These are phyloP conservation scores for Aspergillus ostianus DNA, from an alignment of 495 filamentous ascomycete species.

Conservation along the genomic window DNA sequence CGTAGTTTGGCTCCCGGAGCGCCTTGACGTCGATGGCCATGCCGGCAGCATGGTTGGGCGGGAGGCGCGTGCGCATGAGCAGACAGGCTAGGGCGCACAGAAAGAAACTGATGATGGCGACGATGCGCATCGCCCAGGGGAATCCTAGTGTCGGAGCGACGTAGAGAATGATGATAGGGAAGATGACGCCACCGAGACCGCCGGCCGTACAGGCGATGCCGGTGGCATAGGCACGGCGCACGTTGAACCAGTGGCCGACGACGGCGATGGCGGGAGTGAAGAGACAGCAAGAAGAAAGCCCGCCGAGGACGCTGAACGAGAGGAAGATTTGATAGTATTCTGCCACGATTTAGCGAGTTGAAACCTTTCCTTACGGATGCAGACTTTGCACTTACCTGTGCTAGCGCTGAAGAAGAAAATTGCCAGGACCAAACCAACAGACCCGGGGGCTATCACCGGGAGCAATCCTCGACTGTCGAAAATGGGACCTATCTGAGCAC, in stretches of 20 bases:
- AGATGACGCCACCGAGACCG: slow-evolving; percentile 67
- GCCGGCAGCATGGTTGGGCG: slow-evolving; percentile 21
- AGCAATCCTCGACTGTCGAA: slow-evolving; percentile 30
- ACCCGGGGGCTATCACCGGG: slow-evolving; percentile 27
- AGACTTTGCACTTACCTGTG: slow-evolving; percentile 28
- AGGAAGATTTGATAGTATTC: slow-evolving; percentile 47
- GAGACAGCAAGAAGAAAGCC: slow-evolving; percentile 40
- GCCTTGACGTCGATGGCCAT: slow-evolving; percentile 26
- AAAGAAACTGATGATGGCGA: slow-evolving; percentile 62
- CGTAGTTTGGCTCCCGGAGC: slow-evolving; percentile 33
- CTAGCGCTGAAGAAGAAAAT: slow-evolving; percentile 49
- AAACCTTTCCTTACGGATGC: slow-evolving; percentile 13
- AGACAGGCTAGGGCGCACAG: slow-evolving; percentile 34
- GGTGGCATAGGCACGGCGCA: slow-evolving; percentile 66
- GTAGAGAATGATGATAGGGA: slow-evolving; percentile 68
- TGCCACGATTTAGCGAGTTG: slow-evolving; percentile 48
- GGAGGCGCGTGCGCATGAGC: slow-evolving; percentile 24
- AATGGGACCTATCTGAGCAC: slow-evolving; percentile 42
- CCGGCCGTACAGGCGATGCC: slow-evolving; percentile 71
- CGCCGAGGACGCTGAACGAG: slow-evolving; percentile 37
- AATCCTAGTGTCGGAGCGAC: slow-evolving; percentile 65
- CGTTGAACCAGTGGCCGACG: slow-evolving; percentile 68
- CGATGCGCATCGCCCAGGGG: slow-evolving; percentile 67
- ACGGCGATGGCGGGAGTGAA: slow-evolving; percentile 63
- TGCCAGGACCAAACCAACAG: slow-evolving; percentile 27